Evolutionary conservation across 768 basidiomycete species (phyloP).

Genomic region (Hygrophorus russula): DNA sequence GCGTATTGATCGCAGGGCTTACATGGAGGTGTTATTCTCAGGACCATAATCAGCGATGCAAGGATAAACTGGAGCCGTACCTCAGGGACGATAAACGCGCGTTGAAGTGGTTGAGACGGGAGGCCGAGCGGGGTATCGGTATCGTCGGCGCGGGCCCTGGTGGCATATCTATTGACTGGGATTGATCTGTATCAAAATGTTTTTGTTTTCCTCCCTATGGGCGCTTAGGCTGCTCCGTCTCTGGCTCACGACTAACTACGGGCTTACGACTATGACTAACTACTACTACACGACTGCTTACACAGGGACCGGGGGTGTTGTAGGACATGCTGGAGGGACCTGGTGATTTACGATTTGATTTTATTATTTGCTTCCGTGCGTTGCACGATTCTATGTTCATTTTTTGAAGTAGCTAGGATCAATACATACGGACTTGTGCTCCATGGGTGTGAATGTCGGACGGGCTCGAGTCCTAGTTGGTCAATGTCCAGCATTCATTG

Average conservation of each 20-base stretch:
- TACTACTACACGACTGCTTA: no score
- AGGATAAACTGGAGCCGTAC: conserved; percentile 48
- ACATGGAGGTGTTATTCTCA: conserved; percentile 14
- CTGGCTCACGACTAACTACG: no score
- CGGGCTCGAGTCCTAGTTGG: no score
- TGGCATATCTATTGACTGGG: conserved; percentile 74
- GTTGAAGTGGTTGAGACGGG: conserved; percentile 67
- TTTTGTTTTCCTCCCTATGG: neutral
- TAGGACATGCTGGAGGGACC: neutral
- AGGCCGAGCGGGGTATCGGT: conserved; percentile 67
- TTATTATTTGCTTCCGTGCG: neutral
- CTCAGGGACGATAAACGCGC: conserved; percentile 75
- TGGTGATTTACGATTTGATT: conserved; percentile 2
- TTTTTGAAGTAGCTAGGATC: no score
- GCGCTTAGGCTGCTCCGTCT: no score
- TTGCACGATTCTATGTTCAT: no score
- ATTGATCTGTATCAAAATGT: conserved; percentile 31
- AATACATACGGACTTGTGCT: no score
- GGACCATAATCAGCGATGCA: conserved; percentile 76
- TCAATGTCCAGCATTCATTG: no score
- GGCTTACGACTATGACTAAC: no score
- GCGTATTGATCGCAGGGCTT: neutral
- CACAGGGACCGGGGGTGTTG: no score
- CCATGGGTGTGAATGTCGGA: no score
- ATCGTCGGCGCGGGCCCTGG: conserved; percentile 52